These are phyloP conservation scores for Macaranga tanarius DNA, from an alignment of 441 rosid species.

Conservation along the genomic window DNA sequence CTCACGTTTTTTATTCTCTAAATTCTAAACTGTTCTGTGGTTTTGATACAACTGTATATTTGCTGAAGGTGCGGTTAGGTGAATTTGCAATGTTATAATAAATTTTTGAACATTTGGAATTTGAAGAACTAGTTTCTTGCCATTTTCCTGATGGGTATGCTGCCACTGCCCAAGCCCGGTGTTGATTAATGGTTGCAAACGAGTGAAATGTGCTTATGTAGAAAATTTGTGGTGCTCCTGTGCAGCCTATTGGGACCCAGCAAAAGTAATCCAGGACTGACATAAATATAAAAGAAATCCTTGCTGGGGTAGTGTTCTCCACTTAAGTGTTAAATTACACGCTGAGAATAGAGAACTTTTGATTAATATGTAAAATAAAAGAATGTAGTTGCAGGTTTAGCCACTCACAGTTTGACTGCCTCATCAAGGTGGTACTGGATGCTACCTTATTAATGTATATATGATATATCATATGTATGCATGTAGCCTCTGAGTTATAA, in stretches of 20 bases:
- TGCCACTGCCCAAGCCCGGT: not conserved
- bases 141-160: not conserved
- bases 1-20: not conserved
- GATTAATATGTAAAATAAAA: not conserved
- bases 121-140: not conserved
- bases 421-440: not conserved
- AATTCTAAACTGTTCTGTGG: not conserved
- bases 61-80: no score
- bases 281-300: not conserved
- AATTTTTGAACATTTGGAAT: not conserved
- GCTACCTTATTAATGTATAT: constrained; percentile 1
- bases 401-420: not conserved
- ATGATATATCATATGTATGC: no score
- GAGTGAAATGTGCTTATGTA: not conserved
- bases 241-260: not conserved
- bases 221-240: not conserved
- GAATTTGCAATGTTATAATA: not conserved
- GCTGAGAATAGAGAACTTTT: no score
- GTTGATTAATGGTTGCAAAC: not conserved
- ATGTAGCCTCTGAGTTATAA: constrained; percentile 13
- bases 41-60: not conserved
- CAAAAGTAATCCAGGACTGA: not conserved
- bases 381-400: not conserved
- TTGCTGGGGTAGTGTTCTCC: not conserved
- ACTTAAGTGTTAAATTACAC: not conserved